Evolutionary conservation across 331 rosid genomes (phyloP).

Genomic region (Quercus lobata): DNA sequence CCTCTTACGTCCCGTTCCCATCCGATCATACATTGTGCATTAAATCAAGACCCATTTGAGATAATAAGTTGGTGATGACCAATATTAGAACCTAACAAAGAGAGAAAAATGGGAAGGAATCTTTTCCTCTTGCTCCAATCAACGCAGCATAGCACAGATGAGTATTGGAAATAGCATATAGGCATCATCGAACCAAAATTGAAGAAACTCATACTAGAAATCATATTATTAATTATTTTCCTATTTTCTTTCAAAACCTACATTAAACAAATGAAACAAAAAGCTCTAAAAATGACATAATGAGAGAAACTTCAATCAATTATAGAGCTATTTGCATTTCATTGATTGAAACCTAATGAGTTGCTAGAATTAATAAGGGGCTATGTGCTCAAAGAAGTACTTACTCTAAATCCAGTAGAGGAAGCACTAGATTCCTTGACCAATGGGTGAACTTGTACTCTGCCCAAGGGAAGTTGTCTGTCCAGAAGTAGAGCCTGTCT

Average conservation of each 20-base stretch:
- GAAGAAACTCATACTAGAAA: neutral
- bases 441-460: conserved; percentile 32
- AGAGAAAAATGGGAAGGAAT: neutral
- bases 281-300: neutral
- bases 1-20: neutral
- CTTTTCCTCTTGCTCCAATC: neutral
- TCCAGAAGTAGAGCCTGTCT: conserved; percentile 50
- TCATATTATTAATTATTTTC: neutral
- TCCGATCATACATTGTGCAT: neutral
- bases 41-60: neutral
- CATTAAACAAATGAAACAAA: neutral
- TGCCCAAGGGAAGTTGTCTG: conserved; percentile 54
- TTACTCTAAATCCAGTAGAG: conserved; percentile 57
- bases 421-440: conserved; percentile 42
- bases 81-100: neutral
- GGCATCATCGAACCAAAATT: neutral
- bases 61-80: neutral
- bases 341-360: conserved; percentile 48
- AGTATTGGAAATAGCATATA: neutral
- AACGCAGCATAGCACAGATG: neutral
- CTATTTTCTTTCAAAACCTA: neutral
- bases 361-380: conserved; percentile 47
- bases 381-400: conserved; percentile 50
- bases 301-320: neutral
- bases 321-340: conserved; percentile 41